phyloP scores from a whole-genome alignment of 1,284 basidiomycete species.

The Phenoliferia sp. region DNA sequence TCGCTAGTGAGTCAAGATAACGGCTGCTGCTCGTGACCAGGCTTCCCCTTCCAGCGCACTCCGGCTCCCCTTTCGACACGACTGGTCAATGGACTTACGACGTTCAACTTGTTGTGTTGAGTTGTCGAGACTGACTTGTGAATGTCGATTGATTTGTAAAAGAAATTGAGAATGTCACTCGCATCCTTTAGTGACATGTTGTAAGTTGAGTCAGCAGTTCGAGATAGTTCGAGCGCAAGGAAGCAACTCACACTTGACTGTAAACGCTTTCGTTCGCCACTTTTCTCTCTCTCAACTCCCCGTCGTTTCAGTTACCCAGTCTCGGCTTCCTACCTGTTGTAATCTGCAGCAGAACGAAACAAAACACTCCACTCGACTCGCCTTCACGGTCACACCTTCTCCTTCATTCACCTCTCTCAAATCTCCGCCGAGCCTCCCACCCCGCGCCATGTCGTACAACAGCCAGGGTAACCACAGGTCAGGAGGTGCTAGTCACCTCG shows the following conservation, averaged over 20 bases:
- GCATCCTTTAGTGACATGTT: too few relatives aligned
- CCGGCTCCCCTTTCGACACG: too few relatives aligned
- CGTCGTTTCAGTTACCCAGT: not conserved
- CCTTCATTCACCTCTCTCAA: not conserved
- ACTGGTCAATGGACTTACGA: too few relatives aligned
- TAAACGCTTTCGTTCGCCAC: not conserved
- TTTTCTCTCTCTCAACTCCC: not conserved
- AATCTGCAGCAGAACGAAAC: slow-evolving; percentile 4
- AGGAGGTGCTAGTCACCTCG: slow-evolving; percentile 31
- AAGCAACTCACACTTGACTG: too few relatives aligned
- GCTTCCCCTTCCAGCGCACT: too few relatives aligned
- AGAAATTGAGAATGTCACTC: not conserved
- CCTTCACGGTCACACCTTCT: not conserved
- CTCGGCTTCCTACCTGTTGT: not conserved
- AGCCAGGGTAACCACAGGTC: slow-evolving; percentile 9
- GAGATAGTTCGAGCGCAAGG: not conserved
- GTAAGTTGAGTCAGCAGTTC: not conserved
- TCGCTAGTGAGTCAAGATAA: not conserved
- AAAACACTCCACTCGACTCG: not conserved
- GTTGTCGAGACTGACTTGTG: too few relatives aligned
- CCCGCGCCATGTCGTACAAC: not conserved
- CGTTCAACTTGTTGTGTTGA: too few relatives aligned
- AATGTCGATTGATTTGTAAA: not conserved
- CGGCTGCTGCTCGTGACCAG: too few relatives aligned
- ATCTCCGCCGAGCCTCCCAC: not conserved